Conservation (phyloP, 805 yeast species). For the Zygosaccharomyces siamensis region DNA sequence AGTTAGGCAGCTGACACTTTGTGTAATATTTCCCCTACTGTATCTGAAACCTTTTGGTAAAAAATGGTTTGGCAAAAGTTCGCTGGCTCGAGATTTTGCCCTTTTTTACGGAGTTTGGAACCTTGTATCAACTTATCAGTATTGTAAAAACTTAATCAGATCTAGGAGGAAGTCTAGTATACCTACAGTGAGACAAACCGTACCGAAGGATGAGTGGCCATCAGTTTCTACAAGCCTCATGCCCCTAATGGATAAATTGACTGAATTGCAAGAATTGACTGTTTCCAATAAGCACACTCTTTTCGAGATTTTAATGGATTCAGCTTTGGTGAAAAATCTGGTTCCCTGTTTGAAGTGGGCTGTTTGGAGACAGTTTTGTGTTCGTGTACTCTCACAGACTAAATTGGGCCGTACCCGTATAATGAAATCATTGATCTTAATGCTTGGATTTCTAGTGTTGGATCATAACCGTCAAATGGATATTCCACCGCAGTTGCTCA, state of each 20-base stretch:
- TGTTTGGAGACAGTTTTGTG: conserved; percentile 25
- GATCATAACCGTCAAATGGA: conserved; percentile 20
- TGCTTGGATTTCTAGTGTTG: conserved; percentile 22
- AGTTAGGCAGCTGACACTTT: conserved; percentile 14
- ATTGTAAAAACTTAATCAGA: conserved; percentile 4
- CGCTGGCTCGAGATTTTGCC: conserved; percentile 16
- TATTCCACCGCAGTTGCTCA: conserved; percentile 20
- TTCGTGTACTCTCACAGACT: conserved; percentile 9
- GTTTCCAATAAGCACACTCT: conserved; percentile 11
- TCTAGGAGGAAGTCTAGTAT: not conserved
- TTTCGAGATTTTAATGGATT: conserved; percentile 22
- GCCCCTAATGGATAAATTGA: conserved; percentile 23
- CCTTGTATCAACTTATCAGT: conserved; percentile 17
- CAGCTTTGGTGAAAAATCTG: conserved; percentile 21
- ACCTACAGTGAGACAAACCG: not conserved
- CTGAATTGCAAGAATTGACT: conserved; percentile 26
- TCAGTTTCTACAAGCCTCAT: conserved; percentile 16
- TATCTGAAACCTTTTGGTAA: conserved; percentile 1
- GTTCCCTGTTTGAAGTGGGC: conserved; percentile 28
- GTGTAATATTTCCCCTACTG: conserved; percentile 16
- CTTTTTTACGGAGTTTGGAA: conserved; percentile 20
- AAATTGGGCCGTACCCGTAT: conserved; percentile 8
- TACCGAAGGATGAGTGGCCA: conserved; percentile 12
- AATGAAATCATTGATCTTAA: conserved; percentile 20
- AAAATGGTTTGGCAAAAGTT: conserved; percentile 12